Percentiles rank a stretch among this genome's conserved stretches.
These are phyloP conservation scores for Coemansia sp. DNA, from an alignment of 192 early-diverging fungal genomes.

Conservation along the genomic window DNA sequence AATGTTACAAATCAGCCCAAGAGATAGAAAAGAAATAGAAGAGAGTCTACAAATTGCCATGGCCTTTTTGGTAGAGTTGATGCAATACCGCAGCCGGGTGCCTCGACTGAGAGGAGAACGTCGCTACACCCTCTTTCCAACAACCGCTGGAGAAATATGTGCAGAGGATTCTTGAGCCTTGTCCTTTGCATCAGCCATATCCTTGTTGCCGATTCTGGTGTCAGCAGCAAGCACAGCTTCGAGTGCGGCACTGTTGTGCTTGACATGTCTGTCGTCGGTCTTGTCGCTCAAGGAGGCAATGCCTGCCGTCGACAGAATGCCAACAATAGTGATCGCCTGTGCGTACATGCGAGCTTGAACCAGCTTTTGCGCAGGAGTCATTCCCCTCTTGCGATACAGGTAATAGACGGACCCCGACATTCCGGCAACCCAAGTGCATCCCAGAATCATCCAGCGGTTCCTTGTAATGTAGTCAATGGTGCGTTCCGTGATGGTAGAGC, in stretches of 20 bases:
- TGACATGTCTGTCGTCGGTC: constrained; percentile 18
- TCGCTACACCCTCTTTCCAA: background rate
- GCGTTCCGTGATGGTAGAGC: constrained; percentile 17
- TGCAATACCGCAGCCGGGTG: background rate
- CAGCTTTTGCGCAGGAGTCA: constrained; percentile 62
- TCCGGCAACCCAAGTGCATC: constrained; percentile 52
- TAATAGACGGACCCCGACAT: constrained; percentile 42
- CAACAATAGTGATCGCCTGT: constrained; percentile 64
- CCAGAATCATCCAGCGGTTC: constrained; percentile 55
- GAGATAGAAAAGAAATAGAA: too few species aligned
- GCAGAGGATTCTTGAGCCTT: constrained; percentile 3
- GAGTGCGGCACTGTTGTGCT: constrained; percentile 43
- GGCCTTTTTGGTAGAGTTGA: background rate
- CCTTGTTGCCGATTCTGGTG: constrained; percentile 12
- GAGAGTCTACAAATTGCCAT: too few species aligned
- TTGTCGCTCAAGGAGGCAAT: constrained; percentile 49
- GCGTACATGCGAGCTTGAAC: constrained; percentile 76
- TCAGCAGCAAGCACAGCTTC: constrained; percentile 42
- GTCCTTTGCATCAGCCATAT: constrained; percentile 4
- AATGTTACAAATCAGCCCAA: too few species aligned
- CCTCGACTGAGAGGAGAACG: background rate
- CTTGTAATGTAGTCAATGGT: constrained; percentile 35
- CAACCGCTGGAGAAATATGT: background rate
- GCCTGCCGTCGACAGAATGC: constrained; percentile 62
- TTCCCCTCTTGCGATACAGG: constrained; percentile 53